These are phyloP conservation scores for Amanita subjunquillea DNA, from an alignment of 768 basidiomycete species.

Conservation along the genomic window DNA sequence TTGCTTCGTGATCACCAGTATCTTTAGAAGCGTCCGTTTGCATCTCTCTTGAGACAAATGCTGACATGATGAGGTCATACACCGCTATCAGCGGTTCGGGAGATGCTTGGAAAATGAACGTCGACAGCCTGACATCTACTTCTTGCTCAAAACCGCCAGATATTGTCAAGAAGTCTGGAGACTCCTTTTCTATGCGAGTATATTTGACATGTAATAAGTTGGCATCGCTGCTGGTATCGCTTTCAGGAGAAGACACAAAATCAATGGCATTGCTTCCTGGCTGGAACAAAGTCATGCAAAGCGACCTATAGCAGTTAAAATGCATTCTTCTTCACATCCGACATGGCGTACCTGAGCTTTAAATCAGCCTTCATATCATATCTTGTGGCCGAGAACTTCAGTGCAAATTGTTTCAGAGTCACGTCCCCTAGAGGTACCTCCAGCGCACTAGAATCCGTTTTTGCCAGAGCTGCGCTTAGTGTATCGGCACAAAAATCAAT, in stretches of 20 bases:
- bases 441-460: slow-evolving; percentile 43
- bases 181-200: slow-evolving; percentile 66
- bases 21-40: not conserved
- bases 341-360: slow-evolving; percentile 49
- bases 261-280: slow-evolving; percentile 39
- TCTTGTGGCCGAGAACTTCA: slow-evolving; percentile 67
- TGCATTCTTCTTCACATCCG: not conserved
- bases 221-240: slow-evolving; percentile 28
- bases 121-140: slow-evolving; percentile 81
- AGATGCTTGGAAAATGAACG: slow-evolving; percentile 78
- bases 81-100: slow-evolving; percentile 86
- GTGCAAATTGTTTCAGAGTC: slow-evolving; percentile 64
- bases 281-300: slow-evolving; percentile 69
- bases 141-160: slow-evolving; percentile 85
- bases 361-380: slow-evolving; percentile 84
- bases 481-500: slow-evolving; percentile 81
- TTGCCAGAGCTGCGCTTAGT: slow-evolving; percentile 71
- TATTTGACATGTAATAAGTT: slow-evolving; percentile 79
- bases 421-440: slow-evolving; percentile 78
- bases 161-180: slow-evolving; percentile 72
- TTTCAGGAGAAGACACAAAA: slow-evolving; percentile 54
- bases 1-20: not conserved
- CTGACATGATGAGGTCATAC: slow-evolving; percentile 97
- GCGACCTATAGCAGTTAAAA: slow-evolving; percentile 35
- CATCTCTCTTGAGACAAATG: slow-evolving; percentile 61